Base-by-base conservation (phyloP, 805 yeast species). In the Candida vaughaniae region DNA sequence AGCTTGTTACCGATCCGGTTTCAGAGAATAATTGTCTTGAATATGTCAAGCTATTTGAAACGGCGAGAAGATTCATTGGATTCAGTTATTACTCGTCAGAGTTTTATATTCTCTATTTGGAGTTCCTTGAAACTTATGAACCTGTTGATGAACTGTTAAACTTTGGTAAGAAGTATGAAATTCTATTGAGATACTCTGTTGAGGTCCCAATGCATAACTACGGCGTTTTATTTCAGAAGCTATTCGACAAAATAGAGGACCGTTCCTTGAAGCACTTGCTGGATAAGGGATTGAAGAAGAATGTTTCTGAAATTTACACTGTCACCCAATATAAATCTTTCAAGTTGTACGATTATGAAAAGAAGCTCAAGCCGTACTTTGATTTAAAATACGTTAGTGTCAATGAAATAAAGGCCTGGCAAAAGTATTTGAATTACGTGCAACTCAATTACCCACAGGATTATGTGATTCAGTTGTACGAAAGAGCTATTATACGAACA, bases 131-230 rank as follows among this genome's bases (percentile, higher is more conserved):
- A 30, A 52, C 54, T 2, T 66, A 64, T 34, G 34, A 53, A n/a
- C 43, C 53, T n/a, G 52, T 58, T 3, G 45, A 50, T 10, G 52
- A 60, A 6, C 11, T 5, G 14, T 22, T 38, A 14, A 30, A 39
- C 6, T 64, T 53, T 41, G 31, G 37, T 11, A 56, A 57, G 40
- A 65, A 66, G 43, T 68, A 66, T 36, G 64, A 63, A 31, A 51
- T 62, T 6, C 49, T 81, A 10, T 51, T 79, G 22, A 58, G 84
- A 40, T 61, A 71, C 25, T 51, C 72, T 7, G 53, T 78, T 15
- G 85, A 79, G 43, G 52, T 80, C 0, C 87, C 87, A 0, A 44
- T 73, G 9, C 76, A 78, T 52, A 74, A 76, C 46, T 80, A 68
- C 48, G 58, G 73, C 8, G 60, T 64, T 32, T 74, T 76, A 42